A percentile compares a stretch with the other conserved stretches of the same genome.
Evolutionary conservation across 1,284 basidiomycete species (phyloP).

Genomic region (Bjerkandera adusta): DNA sequence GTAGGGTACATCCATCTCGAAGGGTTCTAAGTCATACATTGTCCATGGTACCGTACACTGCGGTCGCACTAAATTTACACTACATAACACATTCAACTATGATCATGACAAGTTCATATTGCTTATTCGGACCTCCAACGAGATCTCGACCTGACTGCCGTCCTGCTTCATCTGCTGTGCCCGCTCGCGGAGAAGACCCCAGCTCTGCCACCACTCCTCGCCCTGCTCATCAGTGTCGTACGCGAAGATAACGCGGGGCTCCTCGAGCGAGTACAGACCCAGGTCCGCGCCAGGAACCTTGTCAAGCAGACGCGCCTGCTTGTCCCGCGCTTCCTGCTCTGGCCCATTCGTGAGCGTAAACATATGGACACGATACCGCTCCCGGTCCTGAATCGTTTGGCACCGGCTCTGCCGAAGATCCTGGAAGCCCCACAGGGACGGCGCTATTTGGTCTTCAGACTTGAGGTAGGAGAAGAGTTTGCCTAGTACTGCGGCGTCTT

Average conservation of each 20-base stretch:
- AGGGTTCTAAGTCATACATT: no score
- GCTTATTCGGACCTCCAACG: constrained; percentile 7
- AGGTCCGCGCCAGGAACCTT: constrained; percentile 14
- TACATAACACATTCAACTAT: background rate
- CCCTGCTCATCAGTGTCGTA: constrained; percentile 37
- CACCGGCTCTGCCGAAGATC: constrained; percentile 37
- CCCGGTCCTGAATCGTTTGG: constrained; percentile 15
- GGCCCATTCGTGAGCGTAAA: constrained; percentile 16
- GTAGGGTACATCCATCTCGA: no score
- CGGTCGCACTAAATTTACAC: background rate
- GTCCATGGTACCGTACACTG: no score
- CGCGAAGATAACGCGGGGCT: constrained; percentile 26
- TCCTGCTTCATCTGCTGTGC: constrained; percentile 17
- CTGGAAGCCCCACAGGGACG: constrained; percentile 50
- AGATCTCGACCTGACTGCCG: constrained; percentile 5
- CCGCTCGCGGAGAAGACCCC: constrained; percentile 33
- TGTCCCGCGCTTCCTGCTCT: constrained; percentile 17
- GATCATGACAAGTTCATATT: background rate
- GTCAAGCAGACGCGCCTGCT: constrained; percentile 15
- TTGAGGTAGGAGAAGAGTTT: constrained; percentile 55
- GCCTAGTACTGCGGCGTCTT: constrained; percentile 57
- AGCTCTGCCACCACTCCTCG: constrained; percentile 36
- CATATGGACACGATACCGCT: constrained; percentile 19
- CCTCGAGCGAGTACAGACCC: constrained; percentile 22
- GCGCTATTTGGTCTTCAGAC: constrained; percentile 46